Evolutionary conservation across 768 basidiomycete species (phyloP).

Genomic region (Pulveroboletus sp.): DNA sequence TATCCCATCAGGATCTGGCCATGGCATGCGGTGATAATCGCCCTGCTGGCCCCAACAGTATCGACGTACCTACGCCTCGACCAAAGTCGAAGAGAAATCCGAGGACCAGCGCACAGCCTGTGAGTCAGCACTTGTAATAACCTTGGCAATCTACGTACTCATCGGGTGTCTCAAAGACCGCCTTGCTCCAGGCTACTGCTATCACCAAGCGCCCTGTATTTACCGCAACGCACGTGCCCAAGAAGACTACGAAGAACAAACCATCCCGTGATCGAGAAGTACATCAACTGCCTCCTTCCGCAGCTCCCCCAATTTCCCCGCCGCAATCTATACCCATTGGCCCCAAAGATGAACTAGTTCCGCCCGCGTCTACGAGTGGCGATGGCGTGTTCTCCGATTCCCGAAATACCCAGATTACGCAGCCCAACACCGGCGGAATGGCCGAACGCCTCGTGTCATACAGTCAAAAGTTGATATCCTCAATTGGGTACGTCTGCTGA

Average conservation of each 20-base stretch:
- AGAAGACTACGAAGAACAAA: conserved; percentile 19
- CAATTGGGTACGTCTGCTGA: conserved; percentile 42
- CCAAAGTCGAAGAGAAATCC: conserved; percentile 23
- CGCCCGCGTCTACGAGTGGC: conserved; percentile 20
- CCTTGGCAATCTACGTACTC: conserved; percentile 14
- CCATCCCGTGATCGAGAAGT: conserved; percentile 13
- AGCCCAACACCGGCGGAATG: conserved; percentile 32
- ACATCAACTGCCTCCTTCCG: conserved; percentile 3
- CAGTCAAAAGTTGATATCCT: conserved; percentile 42
- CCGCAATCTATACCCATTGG: conserved; percentile 16
- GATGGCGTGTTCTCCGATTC: conserved; percentile 27
- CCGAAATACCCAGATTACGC: conserved; percentile 14
- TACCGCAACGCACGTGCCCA: conserved; percentile 15
- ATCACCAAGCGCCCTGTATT: conserved; percentile 16
- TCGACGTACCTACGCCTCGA: neutral
- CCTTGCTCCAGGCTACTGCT: conserved; percentile 6
- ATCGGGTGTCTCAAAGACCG: conserved; percentile 18
- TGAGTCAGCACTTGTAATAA: conserved; percentile 18
- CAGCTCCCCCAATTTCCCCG: conserved; percentile 8
- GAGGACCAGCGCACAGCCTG: conserved; percentile 22
- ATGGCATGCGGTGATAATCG: neutral
- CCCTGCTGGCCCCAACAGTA: neutral
- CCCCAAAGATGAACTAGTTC: conserved; percentile 14
- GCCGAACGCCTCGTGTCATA: conserved; percentile 49
- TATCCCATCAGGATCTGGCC: neutral